phyloP scores from a whole-genome alignment of 2,329 filamentous ascomycete genomes.

The Exophiala lecanii-corni region DNA sequence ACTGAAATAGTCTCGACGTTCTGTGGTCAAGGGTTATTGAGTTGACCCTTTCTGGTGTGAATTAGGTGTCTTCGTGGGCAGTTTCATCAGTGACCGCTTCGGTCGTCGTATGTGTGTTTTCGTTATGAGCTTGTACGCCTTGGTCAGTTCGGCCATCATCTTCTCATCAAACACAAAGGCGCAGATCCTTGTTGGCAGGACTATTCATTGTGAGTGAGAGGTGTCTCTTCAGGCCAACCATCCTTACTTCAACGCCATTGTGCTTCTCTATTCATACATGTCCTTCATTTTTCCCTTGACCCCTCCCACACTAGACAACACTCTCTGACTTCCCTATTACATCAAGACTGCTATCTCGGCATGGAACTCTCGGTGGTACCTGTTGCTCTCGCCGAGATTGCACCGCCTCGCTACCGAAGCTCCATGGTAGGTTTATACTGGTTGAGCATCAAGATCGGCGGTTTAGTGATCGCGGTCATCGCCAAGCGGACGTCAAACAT shows the following conservation, averaged over 20 bases:
- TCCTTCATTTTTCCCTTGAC: too few species aligned
- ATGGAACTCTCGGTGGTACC: slow-evolving; percentile 40
- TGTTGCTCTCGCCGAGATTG: slow-evolving; percentile 31
- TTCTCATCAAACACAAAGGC: slow-evolving; percentile 29
- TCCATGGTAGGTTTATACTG: not conserved
- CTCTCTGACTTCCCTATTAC: too few species aligned
- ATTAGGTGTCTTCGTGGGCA: slow-evolving; percentile 29
- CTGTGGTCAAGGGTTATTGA: too few species aligned
- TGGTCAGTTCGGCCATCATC: slow-evolving; percentile 31
- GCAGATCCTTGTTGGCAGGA: slow-evolving; percentile 35
- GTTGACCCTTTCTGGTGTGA: too few species aligned
- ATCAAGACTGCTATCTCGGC: slow-evolving; percentile 32
- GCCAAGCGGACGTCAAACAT: slow-evolving; percentile 9
- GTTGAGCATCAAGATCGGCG: not conserved
- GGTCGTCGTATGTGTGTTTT: slow-evolving; percentile 37
- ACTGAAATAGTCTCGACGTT: too few species aligned
- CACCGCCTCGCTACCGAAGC: slow-evolving; percentile 28
- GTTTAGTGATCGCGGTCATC: not conserved
- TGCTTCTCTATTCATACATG: too few species aligned
- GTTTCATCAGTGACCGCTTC: slow-evolving; percentile 29
- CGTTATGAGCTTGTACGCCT: slow-evolving; percentile 35
- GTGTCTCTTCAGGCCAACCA: not conserved
- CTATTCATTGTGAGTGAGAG: slow-evolving; percentile 35
- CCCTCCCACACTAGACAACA: too few species aligned
- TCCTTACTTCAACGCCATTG: too few species aligned